Evolutionary conservation across 2,329 filamentous ascomycete species (phyloP), one percentile per base, ranked within the genome.

Genomic region (Xylariales sp.): DNA sequence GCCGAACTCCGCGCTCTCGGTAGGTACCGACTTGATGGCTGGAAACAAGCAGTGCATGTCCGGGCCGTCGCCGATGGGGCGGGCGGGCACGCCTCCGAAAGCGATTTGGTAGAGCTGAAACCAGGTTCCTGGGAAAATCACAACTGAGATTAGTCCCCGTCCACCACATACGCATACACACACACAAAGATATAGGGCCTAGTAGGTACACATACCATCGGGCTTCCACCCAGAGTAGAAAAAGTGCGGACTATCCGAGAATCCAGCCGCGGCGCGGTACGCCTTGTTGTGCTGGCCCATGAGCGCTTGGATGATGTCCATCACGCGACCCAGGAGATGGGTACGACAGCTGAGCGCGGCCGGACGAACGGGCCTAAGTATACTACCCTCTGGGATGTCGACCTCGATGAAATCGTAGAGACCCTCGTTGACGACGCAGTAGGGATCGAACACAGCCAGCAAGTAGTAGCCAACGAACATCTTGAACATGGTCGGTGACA

Each of bases 21-120:
- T 67, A 0, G 68, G 69, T 18, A 72, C 69, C 2, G 63, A 67
- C 43, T 72, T 73, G 53, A 72, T 71, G 2, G 66, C 65, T 0
- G 69, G 68, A 49, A 71, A 72, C 4, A 73, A 53, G 32, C 68
- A 72, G 46, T 72, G 69, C 40, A 69, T 72, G 44, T 73, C 67
- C 2, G 63, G 65, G 3, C 68, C 68, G 35, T 72, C 68, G 15
- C 69, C 67, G 5, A 63, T 61, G 2, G 65, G 64, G 0, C 68
- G 60, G 1, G 67, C 68, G 4, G 67, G 68, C 0, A 71, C 67
- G 17, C 69, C 69, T 5, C 68, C 69, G 25, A 72, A 72, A 0
- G 66, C 67, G 37, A 73, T 72, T 40, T 71, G 68, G 44, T 70
- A 72, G 0, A 73, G 56, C 40, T 71, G 62, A 44, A 63, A 73